Evolutionary conservation across 1,139 yeast species (phyloP).

Genomic region (Zygosaccharomyces sapae): DNA sequence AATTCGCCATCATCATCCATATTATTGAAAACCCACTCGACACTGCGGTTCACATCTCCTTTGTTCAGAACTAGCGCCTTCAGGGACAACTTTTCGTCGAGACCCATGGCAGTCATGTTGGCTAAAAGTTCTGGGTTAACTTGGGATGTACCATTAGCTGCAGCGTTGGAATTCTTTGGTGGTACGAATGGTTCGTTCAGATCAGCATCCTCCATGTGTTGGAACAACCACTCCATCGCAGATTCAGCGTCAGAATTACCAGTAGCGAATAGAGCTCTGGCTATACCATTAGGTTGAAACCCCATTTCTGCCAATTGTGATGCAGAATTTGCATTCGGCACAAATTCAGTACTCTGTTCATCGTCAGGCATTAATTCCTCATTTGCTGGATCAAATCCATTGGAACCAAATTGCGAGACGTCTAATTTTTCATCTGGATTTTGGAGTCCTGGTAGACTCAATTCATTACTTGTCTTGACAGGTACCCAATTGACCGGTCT

Average conservation of each 20-base stretch:
- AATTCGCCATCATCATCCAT: slow-evolving; percentile 61
- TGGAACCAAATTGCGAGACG: slow-evolving; percentile 39
- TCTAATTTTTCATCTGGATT: slow-evolving; percentile 30
- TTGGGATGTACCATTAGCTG: slow-evolving; percentile 23
- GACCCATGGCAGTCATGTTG: slow-evolving; percentile 64
- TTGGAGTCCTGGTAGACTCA: slow-evolving; percentile 49
- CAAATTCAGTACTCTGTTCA: slow-evolving; percentile 41
- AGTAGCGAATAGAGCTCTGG: slow-evolving; percentile 65
- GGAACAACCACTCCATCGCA: slow-evolving; percentile 89
- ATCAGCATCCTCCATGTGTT: slow-evolving; percentile 79
- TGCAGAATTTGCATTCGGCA: slow-evolving; percentile 54
- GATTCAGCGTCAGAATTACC: slow-evolving; percentile 66
- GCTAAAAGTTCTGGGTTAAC: slow-evolving; percentile 50
- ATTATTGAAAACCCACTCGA: slow-evolving; percentile 83
- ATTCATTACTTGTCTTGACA: slow-evolving; percentile 70
- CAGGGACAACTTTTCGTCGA: slow-evolving; percentile 53
- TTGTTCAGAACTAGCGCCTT: slow-evolving; percentile 64
- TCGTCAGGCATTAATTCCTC: slow-evolving; percentile 44
- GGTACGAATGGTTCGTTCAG: slow-evolving; percentile 59
- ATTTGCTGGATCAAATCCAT: slow-evolving; percentile 35
- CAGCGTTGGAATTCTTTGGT: slow-evolving; percentile 22
- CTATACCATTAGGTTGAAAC: slow-evolving; percentile 62
- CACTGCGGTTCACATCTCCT: slow-evolving; percentile 67
- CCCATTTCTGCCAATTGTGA: slow-evolving; percentile 73
- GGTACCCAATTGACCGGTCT: slow-evolving; percentile 90